Evolutionary conservation across 1,139 yeast genomes (phyloP), one percentile per base, ranked within the genome.

Genomic region (Saccharomycopsis phalli): DNA sequence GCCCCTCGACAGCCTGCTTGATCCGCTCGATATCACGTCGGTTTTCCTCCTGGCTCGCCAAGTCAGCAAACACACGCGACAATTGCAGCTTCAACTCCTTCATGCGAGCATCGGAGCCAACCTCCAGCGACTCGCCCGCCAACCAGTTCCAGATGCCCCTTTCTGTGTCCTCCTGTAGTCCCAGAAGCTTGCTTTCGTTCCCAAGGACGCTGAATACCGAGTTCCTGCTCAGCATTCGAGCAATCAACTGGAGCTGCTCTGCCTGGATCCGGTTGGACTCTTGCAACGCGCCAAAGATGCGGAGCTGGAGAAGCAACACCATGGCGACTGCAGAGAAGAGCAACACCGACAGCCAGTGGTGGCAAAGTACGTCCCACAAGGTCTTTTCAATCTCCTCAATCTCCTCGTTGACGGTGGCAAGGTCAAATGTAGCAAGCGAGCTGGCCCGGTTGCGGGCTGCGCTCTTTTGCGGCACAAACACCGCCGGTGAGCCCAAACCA

Each of bases 401-500:
- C 23, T 41, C 47, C 14, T 41, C 39, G 18, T 3, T n/a, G 7
- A 23, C 14, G 4, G 31, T 10, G 13, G 21, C 13, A 7, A 37
- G 17, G 25, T 37, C 31, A 19, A 37, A 22, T 13, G 7, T 4
- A n/a, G 28, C n/a, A 10, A 37, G 14, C 7, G 31, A 25, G 18
- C 19, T 20, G 20, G 18, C 6, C n/a, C 21, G 5, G n/a, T 4
- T 21, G 8, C 37, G 21, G 13, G 31, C 8, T 8, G 33, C 7
- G 10, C n/a, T 4, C 17, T 25, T 25, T 10, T n/a, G 13, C 23
- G 27, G 32, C 7, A 11, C 28, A 26, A 41, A 41, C 22, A 37
- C 32, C 10, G 41, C 45, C 19, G 45, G 45, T 3, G 45, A 41
- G n/a, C 45, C 45, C 13, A 41, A 34, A 7, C 44, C 44, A 16